Conservation (phyloP, 495 filamentous ascomycete species). For the Neurospora sp. region DNA sequence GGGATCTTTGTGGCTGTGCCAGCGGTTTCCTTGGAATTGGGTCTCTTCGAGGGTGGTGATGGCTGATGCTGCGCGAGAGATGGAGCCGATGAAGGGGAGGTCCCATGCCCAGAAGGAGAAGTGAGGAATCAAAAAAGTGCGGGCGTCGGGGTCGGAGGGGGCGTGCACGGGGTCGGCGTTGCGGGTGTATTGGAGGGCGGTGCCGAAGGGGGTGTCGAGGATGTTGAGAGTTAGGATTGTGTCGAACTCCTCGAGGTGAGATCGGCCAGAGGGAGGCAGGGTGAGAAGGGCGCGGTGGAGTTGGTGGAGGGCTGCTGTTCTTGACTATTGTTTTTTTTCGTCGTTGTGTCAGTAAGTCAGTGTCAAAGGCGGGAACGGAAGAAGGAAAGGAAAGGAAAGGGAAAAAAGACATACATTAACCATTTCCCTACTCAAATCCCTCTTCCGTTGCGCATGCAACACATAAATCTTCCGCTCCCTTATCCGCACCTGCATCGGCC, state of each 20-base stretch:
- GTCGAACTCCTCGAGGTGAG: constrained; percentile 16
- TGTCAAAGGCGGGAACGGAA: not conserved
- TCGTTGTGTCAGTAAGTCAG: not conserved
- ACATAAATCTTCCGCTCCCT: constrained; percentile 35
- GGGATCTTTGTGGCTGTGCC: constrained; percentile 45
- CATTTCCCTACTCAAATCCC: constrained; percentile 30
- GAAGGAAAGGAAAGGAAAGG: no score
- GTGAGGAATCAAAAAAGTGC: constrained; percentile 65
- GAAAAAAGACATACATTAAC: constrained; percentile 17
- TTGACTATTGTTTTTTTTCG: constrained; percentile 14
- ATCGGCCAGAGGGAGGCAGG: constrained; percentile 18
- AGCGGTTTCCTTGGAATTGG: not conserved
- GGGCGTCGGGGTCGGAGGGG: constrained; percentile 27
- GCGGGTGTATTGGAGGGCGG: constrained; percentile 27
- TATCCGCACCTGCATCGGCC: constrained; percentile 32
- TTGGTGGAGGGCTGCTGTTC: constrained; percentile 31
- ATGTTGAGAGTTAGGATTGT: constrained; percentile 49
- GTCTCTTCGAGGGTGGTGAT: constrained; percentile 29
- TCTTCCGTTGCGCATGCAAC: constrained; percentile 29
- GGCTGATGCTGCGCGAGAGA: constrained; percentile 39
- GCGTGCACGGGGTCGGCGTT: constrained; percentile 34
- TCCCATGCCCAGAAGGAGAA: constrained; percentile 72
- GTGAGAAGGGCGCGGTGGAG: constrained; percentile 43
- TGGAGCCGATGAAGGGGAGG: constrained; percentile 48
- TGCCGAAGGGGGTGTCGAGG: constrained; percentile 31